Evolutionary conservation across 208 protist genomes (phyloP).

Genomic region (Crithidia bombi): DNA sequence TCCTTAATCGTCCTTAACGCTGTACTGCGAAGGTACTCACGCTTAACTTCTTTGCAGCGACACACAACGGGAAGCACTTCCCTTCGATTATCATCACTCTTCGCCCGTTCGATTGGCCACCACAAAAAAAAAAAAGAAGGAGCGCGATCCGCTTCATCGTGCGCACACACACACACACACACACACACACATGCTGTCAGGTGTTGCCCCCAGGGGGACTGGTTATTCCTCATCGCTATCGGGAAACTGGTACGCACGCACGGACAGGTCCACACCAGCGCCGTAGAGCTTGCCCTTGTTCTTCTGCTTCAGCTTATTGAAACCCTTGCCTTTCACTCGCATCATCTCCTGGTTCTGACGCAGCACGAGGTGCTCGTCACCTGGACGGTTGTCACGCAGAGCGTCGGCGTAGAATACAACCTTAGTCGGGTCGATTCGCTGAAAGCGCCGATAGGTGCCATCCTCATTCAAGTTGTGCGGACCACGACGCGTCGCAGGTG

Average conservation of each 20-base stretch:
- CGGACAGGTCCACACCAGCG: slow-evolving; percentile 71
- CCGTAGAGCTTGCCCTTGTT: slow-evolving; percentile 90
- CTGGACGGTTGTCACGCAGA: slow-evolving; percentile 70
- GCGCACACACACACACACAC: neutral
- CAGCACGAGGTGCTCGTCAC: slow-evolving; percentile 66
- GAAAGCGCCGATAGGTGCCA: slow-evolving; percentile 65
- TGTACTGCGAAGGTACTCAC: too few relatives aligned
- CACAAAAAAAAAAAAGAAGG: too few relatives aligned
- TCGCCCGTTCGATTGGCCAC: too few relatives aligned
- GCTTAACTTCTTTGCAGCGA: too few relatives aligned
- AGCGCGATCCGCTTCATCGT: too few relatives aligned
- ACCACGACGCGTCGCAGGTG: slow-evolving; percentile 7
- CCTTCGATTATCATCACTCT: too few relatives aligned
- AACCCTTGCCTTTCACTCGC: slow-evolving; percentile 81
- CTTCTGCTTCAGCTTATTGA: slow-evolving; percentile 92
- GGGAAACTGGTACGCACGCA: slow-evolving; percentile 84
- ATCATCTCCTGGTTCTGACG: slow-evolving; percentile 92
- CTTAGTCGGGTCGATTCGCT: slow-evolving; percentile 78
- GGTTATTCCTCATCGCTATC: slow-evolving; percentile 83
- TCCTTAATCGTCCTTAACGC: too few relatives aligned
- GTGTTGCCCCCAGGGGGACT: too few relatives aligned
- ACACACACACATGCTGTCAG: too few relatives aligned
- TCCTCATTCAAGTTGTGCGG: slow-evolving; percentile 48
- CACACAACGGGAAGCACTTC: too few relatives aligned
- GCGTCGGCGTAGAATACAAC: slow-evolving; percentile 64